Conservation (phyloP, 148 eudicot genomes). For the Pouteria glomerata region DNA sequence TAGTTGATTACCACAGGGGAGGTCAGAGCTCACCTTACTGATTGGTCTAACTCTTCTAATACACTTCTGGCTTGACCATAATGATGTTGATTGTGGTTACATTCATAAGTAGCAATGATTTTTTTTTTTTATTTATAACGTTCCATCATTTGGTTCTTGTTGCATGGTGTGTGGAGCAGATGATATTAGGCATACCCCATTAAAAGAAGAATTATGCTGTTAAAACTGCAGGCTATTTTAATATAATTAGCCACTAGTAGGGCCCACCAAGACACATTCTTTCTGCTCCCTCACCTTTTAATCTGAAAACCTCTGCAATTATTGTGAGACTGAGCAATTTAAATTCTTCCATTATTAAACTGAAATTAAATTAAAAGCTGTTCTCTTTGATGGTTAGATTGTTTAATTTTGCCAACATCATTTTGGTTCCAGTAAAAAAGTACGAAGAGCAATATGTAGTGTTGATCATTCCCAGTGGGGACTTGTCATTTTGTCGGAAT, state of each 20-base stretch:
- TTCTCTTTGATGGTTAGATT: background rate
- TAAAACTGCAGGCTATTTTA: background rate
- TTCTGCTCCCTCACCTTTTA: background rate
- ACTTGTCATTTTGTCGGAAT: too few relatives aligned
- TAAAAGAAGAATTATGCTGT: background rate
- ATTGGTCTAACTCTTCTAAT: too few relatives aligned
- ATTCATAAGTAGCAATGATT: too few relatives aligned
- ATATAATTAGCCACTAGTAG: background rate
- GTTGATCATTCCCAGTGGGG: background rate
- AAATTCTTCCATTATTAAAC: slow-evolving; percentile 1
- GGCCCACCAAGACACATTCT: background rate
- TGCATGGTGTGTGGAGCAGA: background rate
- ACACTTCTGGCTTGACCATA: too few relatives aligned
- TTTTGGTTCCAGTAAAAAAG: background rate
- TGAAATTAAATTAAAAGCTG: background rate
- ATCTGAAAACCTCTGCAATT: background rate
- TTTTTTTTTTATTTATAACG: too few relatives aligned
- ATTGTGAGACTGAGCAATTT: background rate
- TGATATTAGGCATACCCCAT: background rate
- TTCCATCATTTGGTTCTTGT: too few relatives aligned
- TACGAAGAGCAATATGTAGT: background rate
- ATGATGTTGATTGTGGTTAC: too few relatives aligned
- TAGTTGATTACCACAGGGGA: too few relatives aligned
- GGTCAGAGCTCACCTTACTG: too few relatives aligned
- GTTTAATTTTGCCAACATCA: background rate